A percentile compares a stretch with the other conserved stretches of the same genome.
Evolutionary conservation across 768 basidiomycete genomes (phyloP).

Genomic region (Termitomyces sp.): DNA sequence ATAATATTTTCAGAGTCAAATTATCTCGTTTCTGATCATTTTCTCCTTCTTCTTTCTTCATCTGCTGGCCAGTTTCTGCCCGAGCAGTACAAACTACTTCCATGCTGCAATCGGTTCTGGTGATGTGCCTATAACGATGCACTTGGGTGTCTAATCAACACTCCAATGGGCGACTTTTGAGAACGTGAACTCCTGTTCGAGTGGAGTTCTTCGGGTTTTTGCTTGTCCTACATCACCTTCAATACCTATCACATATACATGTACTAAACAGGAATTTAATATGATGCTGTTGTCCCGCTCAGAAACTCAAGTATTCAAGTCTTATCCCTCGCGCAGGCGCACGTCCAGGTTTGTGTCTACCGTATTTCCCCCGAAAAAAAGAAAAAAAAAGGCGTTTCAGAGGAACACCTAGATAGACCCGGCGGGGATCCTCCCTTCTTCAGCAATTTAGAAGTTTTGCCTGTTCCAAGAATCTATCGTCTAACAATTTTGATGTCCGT

Average conservation of each 20-base stretch:
- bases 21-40: background rate
- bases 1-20: background rate
- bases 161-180: slow-evolving; percentile 40
- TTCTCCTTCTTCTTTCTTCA: slow-evolving; percentile 1
- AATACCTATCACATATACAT: background rate
- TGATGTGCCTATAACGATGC: slow-evolving; percentile 60
- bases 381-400: too few relatives aligned
- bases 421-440: too few relatives aligned
- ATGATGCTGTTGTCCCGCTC: background rate
- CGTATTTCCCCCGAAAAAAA: too few relatives aligned
- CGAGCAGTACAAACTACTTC: slow-evolving; percentile 53
- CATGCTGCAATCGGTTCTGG: slow-evolving; percentile 77
- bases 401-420: too few relatives aligned
- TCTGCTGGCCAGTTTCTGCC: slow-evolving; percentile 65
- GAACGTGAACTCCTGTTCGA: slow-evolving; percentile 27
- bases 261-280: background rate
- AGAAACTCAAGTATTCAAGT: too few relatives aligned
- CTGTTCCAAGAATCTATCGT: too few relatives aligned
- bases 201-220: slow-evolving; percentile 26
- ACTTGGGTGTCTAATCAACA: slow-evolving; percentile 52
- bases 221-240: slow-evolving; percentile 25
- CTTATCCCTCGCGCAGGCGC: too few relatives aligned
- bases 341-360: too few relatives aligned
- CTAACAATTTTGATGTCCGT: too few relatives aligned
- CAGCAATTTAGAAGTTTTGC: too few relatives aligned